A percentile compares a stretch with the other conserved stretches of the same genome.
These are phyloP conservation scores for Aegilops longissima DNA, from an alignment of 176 grass and related monocot genomes.

Conservation along the genomic window DNA sequence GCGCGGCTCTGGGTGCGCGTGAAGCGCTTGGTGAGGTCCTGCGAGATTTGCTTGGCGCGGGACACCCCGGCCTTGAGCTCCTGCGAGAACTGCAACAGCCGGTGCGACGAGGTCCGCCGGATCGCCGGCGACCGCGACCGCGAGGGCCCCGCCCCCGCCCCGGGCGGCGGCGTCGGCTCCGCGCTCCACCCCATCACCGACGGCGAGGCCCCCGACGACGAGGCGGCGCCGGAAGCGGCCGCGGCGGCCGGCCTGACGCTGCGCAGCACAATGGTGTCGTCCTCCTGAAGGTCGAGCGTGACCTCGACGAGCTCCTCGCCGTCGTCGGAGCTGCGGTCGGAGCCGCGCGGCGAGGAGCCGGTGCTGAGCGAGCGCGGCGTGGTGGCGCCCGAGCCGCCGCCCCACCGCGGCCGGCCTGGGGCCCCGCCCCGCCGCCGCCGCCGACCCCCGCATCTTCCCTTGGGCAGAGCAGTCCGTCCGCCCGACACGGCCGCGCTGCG, in stretches of 20 bases:
- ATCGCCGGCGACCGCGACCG: conserved; percentile 66
- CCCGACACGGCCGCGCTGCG: conserved; percentile 19
- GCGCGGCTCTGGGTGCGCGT: conserved; percentile 55
- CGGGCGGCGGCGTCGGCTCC: not conserved
- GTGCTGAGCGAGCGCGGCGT: conserved; percentile 62
- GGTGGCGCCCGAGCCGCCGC: conserved; percentile 34
- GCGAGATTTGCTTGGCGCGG: conserved; percentile 65
- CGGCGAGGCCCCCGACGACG: conserved; percentile 11
- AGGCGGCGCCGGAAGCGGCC: not conserved
- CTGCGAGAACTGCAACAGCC: conserved; percentile 87
- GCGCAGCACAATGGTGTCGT: conserved; percentile 76
- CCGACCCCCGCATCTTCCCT: not conserved
- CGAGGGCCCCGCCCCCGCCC: not conserved
- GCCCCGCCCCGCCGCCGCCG: conserved; percentile 15
- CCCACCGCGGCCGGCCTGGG: conserved; percentile 46
- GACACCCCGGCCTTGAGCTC: conserved; percentile 73
- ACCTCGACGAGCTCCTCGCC: conserved; percentile 89
- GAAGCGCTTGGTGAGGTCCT: conserved; percentile 76
- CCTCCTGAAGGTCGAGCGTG: conserved; percentile 81
- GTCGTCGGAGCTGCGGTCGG: conserved; percentile 53
- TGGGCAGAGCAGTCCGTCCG: not conserved
- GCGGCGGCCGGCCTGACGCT: conserved; percentile 65
- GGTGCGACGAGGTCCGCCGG: conserved; percentile 69
- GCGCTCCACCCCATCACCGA: not conserved
- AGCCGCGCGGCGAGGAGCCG: conserved; percentile 50